Evolutionary conservation across 2,329 filamentous ascomycete species (phyloP).

Genomic region (Tolypocladium nubicola): DNA sequence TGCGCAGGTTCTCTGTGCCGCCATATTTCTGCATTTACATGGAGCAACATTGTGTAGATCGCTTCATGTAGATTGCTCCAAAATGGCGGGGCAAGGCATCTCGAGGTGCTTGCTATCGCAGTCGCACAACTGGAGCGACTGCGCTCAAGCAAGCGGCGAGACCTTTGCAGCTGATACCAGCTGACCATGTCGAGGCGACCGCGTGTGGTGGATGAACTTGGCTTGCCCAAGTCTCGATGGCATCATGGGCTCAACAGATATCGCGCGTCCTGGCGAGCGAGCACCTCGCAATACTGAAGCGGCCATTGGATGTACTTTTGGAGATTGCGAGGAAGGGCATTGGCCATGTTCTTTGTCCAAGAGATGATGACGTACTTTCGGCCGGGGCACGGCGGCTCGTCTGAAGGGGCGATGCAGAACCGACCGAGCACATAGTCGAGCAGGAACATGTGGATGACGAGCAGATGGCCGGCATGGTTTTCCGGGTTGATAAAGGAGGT

Average conservation of each 20-base stretch:
- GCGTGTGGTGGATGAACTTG: neutral
- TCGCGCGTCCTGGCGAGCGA: conserved; percentile 11
- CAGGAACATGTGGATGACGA: conserved; percentile 26
- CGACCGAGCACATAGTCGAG: conserved; percentile 16
- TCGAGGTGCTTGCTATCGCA: neutral
- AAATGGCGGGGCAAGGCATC: neutral
- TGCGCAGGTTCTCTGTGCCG: no score
- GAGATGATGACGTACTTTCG: conserved; percentile 14
- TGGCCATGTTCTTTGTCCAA: conserved; percentile 11
- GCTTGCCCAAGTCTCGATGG: neutral
- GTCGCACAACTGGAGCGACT: neutral
- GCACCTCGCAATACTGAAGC: conserved; percentile 10
- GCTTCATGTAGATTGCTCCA: neutral
- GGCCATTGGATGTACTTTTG: conserved; percentile 11
- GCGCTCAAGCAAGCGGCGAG: neutral
- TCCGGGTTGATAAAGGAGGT: conserved; percentile 16
- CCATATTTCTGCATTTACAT: neutral
- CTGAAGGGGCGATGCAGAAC: conserved; percentile 10
- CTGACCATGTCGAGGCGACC: neutral
- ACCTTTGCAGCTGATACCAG: neutral
- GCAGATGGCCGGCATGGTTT: conserved; percentile 20
- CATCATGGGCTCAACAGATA: conserved; percentile 15
- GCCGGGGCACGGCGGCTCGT: conserved; percentile 10
- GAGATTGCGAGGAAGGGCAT: conserved; percentile 8
- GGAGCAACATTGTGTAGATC: neutral